These are phyloP conservation scores for Prorocentrum cordatum DNA, from an alignment of 169 alveolate species.

Conservation along the genomic window DNA sequence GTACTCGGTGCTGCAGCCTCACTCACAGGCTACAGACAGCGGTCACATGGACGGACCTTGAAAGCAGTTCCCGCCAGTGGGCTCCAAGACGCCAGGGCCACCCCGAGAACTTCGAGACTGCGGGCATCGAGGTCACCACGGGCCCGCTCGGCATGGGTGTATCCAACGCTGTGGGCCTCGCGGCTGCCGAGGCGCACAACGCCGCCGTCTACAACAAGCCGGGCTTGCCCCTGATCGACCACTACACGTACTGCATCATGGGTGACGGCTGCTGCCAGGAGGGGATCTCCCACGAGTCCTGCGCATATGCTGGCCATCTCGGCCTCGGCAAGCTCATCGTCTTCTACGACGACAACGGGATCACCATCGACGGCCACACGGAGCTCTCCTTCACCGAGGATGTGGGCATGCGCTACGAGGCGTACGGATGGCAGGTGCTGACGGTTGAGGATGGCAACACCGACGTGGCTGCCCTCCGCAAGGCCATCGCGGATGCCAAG, in stretches of 20 bases:
- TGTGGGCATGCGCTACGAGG: conserved; percentile 13
- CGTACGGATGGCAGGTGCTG: conserved; percentile 17
- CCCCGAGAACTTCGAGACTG: conserved; percentile 62
- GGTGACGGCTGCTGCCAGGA: conserved; percentile 78
- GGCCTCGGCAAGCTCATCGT: conserved; percentile 77
- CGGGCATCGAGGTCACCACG: conserved; percentile 70
- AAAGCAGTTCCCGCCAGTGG: conserved; percentile 73
- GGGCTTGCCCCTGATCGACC: conserved; percentile 70
- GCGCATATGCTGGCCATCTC: conserved; percentile 78
- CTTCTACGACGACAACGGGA: conserved; percentile 76
- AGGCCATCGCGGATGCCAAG: conserved; percentile 76
- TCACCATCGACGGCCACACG: conserved; percentile 78
- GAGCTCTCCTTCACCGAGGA: conserved; percentile 77
- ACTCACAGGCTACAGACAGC: conserved; percentile 2
- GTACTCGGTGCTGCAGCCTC: conserved; percentile 39
- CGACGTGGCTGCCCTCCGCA: conserved; percentile 27
- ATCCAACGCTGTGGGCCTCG: conserved; percentile 76
- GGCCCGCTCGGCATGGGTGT: conserved; percentile 77
- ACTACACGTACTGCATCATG: conserved; percentile 69
- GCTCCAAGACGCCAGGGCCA: conserved; percentile 62
- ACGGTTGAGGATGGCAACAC: conserved; percentile 45
- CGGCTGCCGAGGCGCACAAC: conserved; percentile 72
- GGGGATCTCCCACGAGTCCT: conserved; percentile 77
- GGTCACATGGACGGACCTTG: conserved; percentile 72
- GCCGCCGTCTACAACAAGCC: conserved; percentile 73